phyloP scores from a whole-genome alignment of 768 basidiomycete genomes.

The Hygrocybe punicea region DNA sequence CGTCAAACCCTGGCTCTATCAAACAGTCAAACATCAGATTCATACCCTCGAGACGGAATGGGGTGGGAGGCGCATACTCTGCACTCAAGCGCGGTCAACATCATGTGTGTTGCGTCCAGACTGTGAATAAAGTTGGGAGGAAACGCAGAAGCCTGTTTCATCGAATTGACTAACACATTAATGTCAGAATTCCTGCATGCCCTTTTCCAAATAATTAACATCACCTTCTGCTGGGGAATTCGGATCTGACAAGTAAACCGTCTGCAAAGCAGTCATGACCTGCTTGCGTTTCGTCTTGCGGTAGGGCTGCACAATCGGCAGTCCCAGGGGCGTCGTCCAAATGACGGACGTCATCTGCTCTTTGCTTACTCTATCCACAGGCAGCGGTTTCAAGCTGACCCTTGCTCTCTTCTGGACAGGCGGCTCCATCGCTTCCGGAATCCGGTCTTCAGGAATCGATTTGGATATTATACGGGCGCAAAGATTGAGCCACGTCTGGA shows the following conservation, averaged over 20 bases:
- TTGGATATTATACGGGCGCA: conserved; percentile 83
- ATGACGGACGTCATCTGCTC: conserved; percentile 95
- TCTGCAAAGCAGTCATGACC: conserved; percentile 79
- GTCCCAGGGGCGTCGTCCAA: conserved; percentile 94
- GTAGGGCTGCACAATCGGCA: conserved; percentile 96
- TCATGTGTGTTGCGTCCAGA: conserved; percentile 98
- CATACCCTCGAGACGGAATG: neutral
- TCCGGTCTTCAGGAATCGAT: conserved; percentile 71
- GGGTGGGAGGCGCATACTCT: no score
- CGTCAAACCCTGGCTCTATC: conserved; percentile 69
- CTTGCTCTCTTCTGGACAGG: conserved; percentile 3
- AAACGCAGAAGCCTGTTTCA: conserved; percentile 94
- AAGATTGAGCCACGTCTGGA: conserved; percentile 86
- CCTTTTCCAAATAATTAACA: conserved; percentile 9
- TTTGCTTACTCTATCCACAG: conserved; percentile 52
- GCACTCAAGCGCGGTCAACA: conserved; percentile 91
- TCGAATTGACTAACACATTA: conserved; percentile 55
- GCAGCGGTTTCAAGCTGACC: conserved; percentile 17
- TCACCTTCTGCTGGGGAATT: conserved; percentile 64
- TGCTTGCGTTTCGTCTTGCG: conserved; percentile 80
- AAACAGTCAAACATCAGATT: conserved; percentile 4
- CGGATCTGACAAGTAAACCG: conserved; percentile 88
- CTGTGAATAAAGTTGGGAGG: conserved; percentile 99
- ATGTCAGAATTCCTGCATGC: neutral
- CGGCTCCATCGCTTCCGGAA: conserved; percentile 44